Base-by-base conservation (phyloP, 495 filamentous ascomycete genomes). In the Hyphodiscus hymeniophilus region DNA sequence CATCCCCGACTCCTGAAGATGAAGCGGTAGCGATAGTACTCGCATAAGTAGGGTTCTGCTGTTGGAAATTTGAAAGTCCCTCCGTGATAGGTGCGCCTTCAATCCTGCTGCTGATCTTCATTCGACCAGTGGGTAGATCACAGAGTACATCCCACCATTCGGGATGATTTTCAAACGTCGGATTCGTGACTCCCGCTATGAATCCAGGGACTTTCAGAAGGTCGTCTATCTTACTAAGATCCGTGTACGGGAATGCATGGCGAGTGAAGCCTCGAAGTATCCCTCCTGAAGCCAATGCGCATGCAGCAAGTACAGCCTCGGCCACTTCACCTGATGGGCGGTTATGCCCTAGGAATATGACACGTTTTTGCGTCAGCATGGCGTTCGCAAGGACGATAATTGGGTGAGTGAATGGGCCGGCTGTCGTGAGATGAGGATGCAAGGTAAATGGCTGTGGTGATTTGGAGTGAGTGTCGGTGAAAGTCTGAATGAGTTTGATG, bases 81-180 rank as follows among this genome's bases (percentile, higher is more conserved):
- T 94, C 89, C 0, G 87, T 94, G 16, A 88, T 63, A 1, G 81
- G 77, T 1, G 85, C 85, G 11, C 68, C 61, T 47, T 94, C 88
- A 46, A 96, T 85, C 52, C 77, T 77, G 59, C 69, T 81, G 57
- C 84, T 94, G 59, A 99, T 95, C 64, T 91, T 94, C 70, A 99
- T 94, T 13, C 88, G 79, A 23, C 92, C 92, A 2, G 82, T 89
- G 3, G 88, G 84, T 23, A 99, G 71, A 61, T 99, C 92, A 62
- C 92, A 99, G 13, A 99, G 74, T 7, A 99, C 63, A 65, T 99
- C 92, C 92, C 92, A 99, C 92, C 92, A 99, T 58, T 95, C 89
- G 0, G 84, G 85, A 57, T 96, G 91, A 56, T 90, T 80, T 50
- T 89, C 88, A 63, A 99, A 97, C 0, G 85, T 88, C 7, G 90